Base-by-base conservation (phyloP, 495 filamentous ascomycete species). In the Evansstolkia leycettana region DNA sequence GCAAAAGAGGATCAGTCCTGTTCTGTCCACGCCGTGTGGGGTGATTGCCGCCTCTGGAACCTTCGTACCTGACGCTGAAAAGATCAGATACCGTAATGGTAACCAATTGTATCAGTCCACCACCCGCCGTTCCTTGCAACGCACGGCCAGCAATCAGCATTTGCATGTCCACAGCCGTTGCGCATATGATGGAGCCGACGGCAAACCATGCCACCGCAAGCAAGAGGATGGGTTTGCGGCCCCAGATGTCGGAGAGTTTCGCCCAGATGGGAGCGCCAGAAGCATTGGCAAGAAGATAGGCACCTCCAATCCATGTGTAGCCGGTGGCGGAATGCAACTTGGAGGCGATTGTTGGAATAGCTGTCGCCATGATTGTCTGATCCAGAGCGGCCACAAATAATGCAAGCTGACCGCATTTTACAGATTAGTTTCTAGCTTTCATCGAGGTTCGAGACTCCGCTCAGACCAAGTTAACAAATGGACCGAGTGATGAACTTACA, bases 231-330 rank as follows among this genome's bases (percentile, higher is more conserved):
- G 62, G 55, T 38, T 75, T 77, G 4, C 74, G 60, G 5, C 75
- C 74, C 70, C 69, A 79, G 27, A 79, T 77, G 45, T 78, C 73
- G 7, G 64, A 69, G 2, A 73, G 43, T 32, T 73, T 75, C 3
- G 62, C 64, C 73, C 73, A 79, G 26, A 75, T 67, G 17, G 69
- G 60, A 4, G 57, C 52, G 18, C 57, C 60, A n/a, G 72, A 69
- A 0, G 71, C 65, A 47, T 64, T 69, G 2, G 69, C 67, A 12
- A 73, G 58, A 24, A 73, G 52, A 43, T 79, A 85, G 8, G 79
- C 75, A 27, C 67, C 72, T 14, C 77, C 77, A 38, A 82, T 75
- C 78, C 78, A 81, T 20, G 67, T 60, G 51, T 78, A 79, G 16
- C 76, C 76, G 2, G 70, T 53, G 6, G 68, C 67, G 11, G 74